Evolutionary conservation across 2,329 filamentous ascomycete genomes (phyloP).

Genomic region (Fusarium sp.): DNA sequence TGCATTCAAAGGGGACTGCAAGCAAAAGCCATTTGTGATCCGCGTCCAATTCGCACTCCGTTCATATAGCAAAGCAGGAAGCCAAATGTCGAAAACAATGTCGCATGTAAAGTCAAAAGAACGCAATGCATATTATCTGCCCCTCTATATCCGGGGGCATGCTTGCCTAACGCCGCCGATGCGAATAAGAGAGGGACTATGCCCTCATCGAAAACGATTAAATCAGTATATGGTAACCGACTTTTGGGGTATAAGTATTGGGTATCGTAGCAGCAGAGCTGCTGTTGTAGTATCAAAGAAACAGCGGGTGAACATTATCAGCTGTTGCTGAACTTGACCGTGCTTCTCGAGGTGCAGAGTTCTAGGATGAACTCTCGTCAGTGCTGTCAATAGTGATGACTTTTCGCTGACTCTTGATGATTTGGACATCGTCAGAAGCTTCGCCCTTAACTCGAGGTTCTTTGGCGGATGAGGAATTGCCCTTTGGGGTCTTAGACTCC

Average conservation of each 20-base stretch:
- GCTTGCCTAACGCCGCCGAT: constrained; percentile 33
- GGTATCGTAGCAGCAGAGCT: constrained; percentile 38
- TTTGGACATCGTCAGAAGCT: constrained; percentile 5
- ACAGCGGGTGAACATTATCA: not conserved
- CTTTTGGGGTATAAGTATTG: constrained; percentile 14
- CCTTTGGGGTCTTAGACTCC: not conserved
- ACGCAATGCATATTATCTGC: constrained; percentile 8
- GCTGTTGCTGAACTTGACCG: not conserved
- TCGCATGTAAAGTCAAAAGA: constrained; percentile 1
- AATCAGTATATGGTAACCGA: not conserved
- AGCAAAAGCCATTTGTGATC: not conserved
- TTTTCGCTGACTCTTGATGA: constrained; percentile 17
- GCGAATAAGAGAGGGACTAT: constrained; percentile 15
- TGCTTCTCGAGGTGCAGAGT: not conserved
- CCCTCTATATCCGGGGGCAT: constrained; percentile 10
- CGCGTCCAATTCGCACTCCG: not conserved
- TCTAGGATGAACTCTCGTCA: constrained; percentile 32
- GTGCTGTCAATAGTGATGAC: constrained; percentile 27
- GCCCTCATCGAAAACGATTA: constrained; percentile 14
- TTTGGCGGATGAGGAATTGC: not conserved
- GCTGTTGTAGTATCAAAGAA: constrained; percentile 15
- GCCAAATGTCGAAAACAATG: constrained; percentile 1
- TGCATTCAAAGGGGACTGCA: not conserved
- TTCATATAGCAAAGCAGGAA: constrained; percentile 4
- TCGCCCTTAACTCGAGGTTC: not conserved